Percentiles rank a stretch among this genome's conserved stretches.
phyloP scores from a whole-genome alignment of 2,329 filamentous ascomycete genomes.

The Conoideocrella luteorostrata region DNA sequence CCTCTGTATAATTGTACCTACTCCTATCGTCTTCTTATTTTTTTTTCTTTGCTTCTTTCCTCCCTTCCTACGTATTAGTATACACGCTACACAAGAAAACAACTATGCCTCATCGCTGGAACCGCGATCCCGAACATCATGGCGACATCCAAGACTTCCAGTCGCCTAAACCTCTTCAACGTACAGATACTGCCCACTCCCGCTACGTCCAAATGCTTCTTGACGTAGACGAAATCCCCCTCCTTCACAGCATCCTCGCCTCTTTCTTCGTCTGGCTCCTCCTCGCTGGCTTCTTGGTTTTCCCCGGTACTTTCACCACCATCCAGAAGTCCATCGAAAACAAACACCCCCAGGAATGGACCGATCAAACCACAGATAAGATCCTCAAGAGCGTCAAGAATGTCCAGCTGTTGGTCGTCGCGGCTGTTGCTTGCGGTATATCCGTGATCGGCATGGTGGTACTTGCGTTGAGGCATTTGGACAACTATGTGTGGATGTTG shows the following conservation, averaged over 20 bases:
- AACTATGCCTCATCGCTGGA: too few species aligned
- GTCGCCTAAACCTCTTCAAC: conserved; percentile 11
- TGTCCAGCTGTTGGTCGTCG: conserved; percentile 37
- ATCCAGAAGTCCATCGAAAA: conserved; percentile 21
- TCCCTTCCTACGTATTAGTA: too few species aligned
- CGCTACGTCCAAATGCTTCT: conserved; percentile 41
- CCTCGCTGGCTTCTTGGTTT: conserved; percentile 45
- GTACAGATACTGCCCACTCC: conserved; percentile 23
- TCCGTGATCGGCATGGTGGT: conserved; percentile 28
- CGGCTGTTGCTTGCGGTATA: conserved; percentile 34
- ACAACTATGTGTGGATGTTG: conserved; percentile 49
- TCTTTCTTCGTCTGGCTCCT: conserved; percentile 37
- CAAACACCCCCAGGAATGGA: conserved; percentile 11
- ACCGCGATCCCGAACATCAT: conserved; percentile 9
- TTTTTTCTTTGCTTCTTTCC: not conserved
- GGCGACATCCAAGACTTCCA: conserved; percentile 4
- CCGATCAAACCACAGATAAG: conserved; percentile 13
- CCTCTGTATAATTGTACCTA: too few species aligned
- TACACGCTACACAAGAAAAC: too few species aligned
- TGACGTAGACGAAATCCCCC: conserved; percentile 37
- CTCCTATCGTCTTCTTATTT: too few species aligned
- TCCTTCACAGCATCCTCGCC: conserved; percentile 40
- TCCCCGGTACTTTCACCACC: conserved; percentile 45
- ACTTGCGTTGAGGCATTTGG: conserved; percentile 36
- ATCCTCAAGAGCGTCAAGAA: conserved; percentile 21